Conservation (phyloP, 164 flowering plant genomes). For the Echeveria elegans region DNA sequence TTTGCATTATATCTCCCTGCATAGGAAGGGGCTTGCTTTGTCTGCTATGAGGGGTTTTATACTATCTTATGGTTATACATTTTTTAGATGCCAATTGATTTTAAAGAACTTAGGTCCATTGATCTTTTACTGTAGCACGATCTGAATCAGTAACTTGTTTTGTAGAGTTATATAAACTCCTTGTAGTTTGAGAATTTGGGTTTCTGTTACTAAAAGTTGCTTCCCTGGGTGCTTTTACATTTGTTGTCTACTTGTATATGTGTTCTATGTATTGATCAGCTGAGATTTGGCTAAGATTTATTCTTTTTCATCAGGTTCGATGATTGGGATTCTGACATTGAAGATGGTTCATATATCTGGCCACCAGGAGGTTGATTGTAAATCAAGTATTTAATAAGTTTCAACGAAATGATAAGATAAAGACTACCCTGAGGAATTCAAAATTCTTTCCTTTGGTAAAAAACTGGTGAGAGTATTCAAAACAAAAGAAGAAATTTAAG, state of each 20-base stretch:
- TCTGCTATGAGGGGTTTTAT: neutral
- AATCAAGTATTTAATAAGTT: constrained; percentile 3
- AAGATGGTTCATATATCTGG: constrained; percentile 1
- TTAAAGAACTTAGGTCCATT: neutral
- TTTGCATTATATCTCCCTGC: neutral
- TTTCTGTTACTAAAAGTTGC: neutral
- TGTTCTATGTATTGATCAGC: no score
- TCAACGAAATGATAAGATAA: constrained; percentile 32
- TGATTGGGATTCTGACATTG: constrained; percentile 3
- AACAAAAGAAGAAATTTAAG: constrained; percentile 37
- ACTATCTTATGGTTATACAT: neutral
- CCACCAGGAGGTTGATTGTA: neutral
- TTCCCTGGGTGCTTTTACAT: neutral
- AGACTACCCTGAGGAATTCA: constrained; percentile 19
- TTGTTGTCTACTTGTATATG: no score
- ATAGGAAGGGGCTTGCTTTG: neutral
- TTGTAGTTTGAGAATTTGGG: neutral
- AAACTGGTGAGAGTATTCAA: constrained; percentile 14
- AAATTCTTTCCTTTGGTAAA: constrained; percentile 11
- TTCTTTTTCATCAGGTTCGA: neutral
- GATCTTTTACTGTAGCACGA: neutral
- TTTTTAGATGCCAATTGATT: neutral
- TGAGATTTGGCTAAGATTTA: neutral
- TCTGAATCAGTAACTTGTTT: neutral
- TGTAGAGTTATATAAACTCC: neutral